These are phyloP conservation scores for Taphrina betulina DNA, from an alignment of 1,139 yeast genomes.

Conservation along the genomic window DNA sequence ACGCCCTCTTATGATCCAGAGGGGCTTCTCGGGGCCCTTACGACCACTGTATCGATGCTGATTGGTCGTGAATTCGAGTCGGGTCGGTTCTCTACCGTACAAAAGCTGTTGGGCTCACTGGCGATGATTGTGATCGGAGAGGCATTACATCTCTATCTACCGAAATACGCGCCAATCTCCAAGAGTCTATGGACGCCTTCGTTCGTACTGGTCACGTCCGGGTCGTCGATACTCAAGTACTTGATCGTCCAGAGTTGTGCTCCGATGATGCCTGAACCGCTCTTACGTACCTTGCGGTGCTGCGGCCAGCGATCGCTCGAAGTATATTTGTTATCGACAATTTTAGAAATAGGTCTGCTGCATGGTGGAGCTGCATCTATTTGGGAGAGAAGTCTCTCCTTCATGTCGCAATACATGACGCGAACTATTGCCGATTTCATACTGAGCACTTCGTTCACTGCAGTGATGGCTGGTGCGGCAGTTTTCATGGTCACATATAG, in stretches of 20 bases:
- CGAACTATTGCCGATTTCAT: not conserved
- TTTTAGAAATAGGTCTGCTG: not conserved
- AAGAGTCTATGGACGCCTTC: constrained; percentile 18
- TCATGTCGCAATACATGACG: not conserved
- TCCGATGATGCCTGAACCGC: not conserved
- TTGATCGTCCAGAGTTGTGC: not conserved
- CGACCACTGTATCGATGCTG: constrained; percentile 15
- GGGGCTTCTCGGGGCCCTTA: constrained; percentile 13
- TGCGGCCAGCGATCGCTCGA: constrained; percentile 14
- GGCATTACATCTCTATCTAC: constrained; percentile 3
- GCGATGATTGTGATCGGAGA: constrained; percentile 9
- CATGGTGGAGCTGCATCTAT: constrained; percentile 7
- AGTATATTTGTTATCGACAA: constrained; percentile 5
- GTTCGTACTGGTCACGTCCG: constrained; percentile 18
- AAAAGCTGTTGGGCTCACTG: not conserved
- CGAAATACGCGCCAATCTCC: constrained; percentile 11
- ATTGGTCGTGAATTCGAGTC: not conserved
- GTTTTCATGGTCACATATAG: not conserved
- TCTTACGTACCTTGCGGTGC: not conserved
- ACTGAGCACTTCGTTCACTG: not conserved
- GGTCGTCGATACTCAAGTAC: constrained; percentile 10
- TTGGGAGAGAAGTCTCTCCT: not conserved
- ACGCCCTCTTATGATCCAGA: constrained; percentile 8
- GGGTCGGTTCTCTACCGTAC: not conserved
- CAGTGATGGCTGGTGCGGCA: not conserved